Percentiles rank a stretch among this genome's conserved stretches.
Conservation (phyloP, 495 filamentous ascomycete species). For the Trichoderma erinaceum region DNA sequence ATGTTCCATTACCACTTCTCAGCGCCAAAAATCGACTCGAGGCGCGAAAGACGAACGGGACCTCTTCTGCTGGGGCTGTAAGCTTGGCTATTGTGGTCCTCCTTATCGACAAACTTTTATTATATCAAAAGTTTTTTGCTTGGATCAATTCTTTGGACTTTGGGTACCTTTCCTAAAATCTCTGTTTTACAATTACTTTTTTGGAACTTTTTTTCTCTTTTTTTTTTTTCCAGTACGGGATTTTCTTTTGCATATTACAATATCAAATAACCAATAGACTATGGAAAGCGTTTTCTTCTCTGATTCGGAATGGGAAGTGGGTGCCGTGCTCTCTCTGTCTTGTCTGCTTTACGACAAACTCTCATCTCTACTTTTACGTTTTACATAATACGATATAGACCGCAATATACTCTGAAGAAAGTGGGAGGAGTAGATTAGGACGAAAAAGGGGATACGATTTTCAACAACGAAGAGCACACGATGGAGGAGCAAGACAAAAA, state of each 20-base stretch:
- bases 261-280: conserved; percentile 17
- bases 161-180: conserved; percentile 12
- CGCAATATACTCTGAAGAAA: neutral
- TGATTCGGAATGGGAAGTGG: neutral
- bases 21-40: conserved; percentile 2
- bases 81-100: conserved; percentile 17
- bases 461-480: neutral
- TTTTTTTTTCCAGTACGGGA: neutral
- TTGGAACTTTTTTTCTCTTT: neutral
- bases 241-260: conserved; percentile 7
- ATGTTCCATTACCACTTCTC: neutral
- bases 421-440: neutral
- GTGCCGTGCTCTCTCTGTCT: neutral
- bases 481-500: neutral
- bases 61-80: neutral
- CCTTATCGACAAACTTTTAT: conserved; percentile 5
- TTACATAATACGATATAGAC: conserved; percentile 3
- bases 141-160: conserved; percentile 17
- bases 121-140: conserved; percentile 16
- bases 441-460: neutral
- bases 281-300: conserved; percentile 1
- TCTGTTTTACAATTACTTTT: conserved; percentile 16
- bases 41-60: neutral
- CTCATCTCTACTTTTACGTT: conserved; percentile 1
- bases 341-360: neutral